phyloP scores from a whole-genome alignment of 2,329 filamentous ascomycete genomes.

The Xylaria sp. region DNA sequence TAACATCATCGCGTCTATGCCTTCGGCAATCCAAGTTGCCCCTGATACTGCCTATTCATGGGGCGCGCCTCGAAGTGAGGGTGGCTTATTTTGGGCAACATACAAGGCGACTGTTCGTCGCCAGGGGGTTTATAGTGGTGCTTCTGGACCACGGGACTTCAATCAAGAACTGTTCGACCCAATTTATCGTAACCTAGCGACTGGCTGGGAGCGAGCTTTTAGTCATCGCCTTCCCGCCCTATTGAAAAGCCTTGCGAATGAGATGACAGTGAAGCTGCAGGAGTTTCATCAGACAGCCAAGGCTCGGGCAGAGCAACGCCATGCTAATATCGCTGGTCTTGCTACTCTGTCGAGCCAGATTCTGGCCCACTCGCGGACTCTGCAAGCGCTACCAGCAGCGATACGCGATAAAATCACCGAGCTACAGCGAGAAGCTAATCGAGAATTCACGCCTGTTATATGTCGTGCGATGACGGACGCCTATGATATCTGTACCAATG shows the following conservation, averaged over 20 bases:
- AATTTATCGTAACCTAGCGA: slow-evolving; percentile 37
- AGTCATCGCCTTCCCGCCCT: slow-evolving; percentile 37
- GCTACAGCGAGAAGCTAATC: slow-evolving; percentile 62
- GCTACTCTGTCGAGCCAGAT: slow-evolving; percentile 51
- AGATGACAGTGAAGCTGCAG: slow-evolving; percentile 33
- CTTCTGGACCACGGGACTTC: slow-evolving; percentile 45
- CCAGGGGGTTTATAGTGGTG: slow-evolving; percentile 45
- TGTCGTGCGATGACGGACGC: slow-evolving; percentile 55
- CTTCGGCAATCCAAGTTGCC: slow-evolving; percentile 52
- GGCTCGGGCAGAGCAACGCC: slow-evolving; percentile 36
- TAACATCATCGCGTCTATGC: slow-evolving; percentile 53
- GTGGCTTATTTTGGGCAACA: slow-evolving; percentile 61
- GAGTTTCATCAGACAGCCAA: slow-evolving; percentile 43
- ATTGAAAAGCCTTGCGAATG: slow-evolving; percentile 37
- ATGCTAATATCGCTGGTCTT: slow-evolving; percentile 41
- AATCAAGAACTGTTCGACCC: slow-evolving; percentile 45
- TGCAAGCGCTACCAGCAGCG: slow-evolving; percentile 50
- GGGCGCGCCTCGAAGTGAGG: slow-evolving; percentile 52
- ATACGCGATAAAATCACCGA: slow-evolving; percentile 53
- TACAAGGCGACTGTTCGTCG: slow-evolving; percentile 60
- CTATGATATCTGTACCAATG: slow-evolving; percentile 57
- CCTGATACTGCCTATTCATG: slow-evolving; percentile 51
- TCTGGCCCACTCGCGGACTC: slow-evolving; percentile 52
- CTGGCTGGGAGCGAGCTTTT: slow-evolving; percentile 47
- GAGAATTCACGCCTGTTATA: slow-evolving; percentile 63